These are phyloP conservation scores for Pleurotus giganteus DNA, from an alignment of 768 basidiomycete genomes.

Conservation along the genomic window DNA sequence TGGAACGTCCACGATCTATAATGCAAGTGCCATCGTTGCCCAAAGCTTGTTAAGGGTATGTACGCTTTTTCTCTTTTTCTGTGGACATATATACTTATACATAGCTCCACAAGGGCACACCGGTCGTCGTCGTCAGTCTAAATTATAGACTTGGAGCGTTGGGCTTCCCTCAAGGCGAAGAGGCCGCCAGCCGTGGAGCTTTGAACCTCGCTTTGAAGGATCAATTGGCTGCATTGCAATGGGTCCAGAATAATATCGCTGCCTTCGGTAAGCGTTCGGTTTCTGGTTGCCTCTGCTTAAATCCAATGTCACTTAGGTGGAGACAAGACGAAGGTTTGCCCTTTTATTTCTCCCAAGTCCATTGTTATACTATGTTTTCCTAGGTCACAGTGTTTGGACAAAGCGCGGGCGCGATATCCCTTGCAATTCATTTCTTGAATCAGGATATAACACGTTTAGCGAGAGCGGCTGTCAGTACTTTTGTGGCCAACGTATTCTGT, in stretches of 20 bases:
- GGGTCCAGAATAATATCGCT: constrained; percentile 55
- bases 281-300: not conserved
- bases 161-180: constrained; percentile 42
- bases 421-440: constrained; percentile 34
- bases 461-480: constrained; percentile 24
- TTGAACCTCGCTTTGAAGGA: constrained; percentile 42
- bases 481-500: not conserved
- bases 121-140: constrained; percentile 44
- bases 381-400: constrained; percentile 47
- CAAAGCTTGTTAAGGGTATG: constrained; percentile 23
- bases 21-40: constrained; percentile 26
- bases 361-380: not conserved
- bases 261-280: constrained; percentile 37
- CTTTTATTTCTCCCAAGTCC: not conserved
- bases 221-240: constrained; percentile 36
- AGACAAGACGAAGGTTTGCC: constrained; percentile 36
- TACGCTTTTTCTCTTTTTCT: not conserved
- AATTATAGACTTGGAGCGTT: constrained; percentile 47
- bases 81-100: not conserved
- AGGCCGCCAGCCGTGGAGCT: constrained; percentile 31
- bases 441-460: constrained; percentile 24
- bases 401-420: constrained; percentile 46
- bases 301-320: constrained; percentile 25
- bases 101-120: constrained; percentile 26
- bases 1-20: constrained; percentile 21